Evolutionary conservation across 257 asterid species (phyloP), one percentile per base, ranked within the genome.

Genomic region (Parsonsia alboflavescens): DNA sequence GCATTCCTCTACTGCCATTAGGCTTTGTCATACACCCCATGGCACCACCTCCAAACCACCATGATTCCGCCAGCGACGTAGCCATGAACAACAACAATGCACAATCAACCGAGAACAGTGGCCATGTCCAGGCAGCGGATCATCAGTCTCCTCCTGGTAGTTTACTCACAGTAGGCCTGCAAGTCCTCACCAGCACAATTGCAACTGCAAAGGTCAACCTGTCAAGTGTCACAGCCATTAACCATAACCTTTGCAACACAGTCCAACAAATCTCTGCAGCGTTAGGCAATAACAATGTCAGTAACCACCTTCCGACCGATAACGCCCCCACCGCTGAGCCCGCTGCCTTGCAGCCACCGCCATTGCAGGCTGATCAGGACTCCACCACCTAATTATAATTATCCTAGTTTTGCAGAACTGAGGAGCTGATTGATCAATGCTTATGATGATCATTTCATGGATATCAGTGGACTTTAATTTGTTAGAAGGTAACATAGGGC

Each of bases 131-230:
- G 46, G 81, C 39, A 1, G 39, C 39, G 3, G 39, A 33, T 33
- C 39, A 82, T 36, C n/a, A n/a, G n/a, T n/a, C n/a, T n/a, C n/a
- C n/a, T n/a, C 50, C 88, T 3, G 93, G 97, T 1, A 88, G 97
- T 82, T 87, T 93, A 5, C 94, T 93, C 76, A 93, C 97, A 2
- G 84, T 93, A 0, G 96, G 97, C 6, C 84, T 90, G 1, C 98
- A 93, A 76, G 94, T 89, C 63, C 84, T 90, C 0, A 89, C 94
- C 42, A 91, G 97, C 95, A 87, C 97, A 8, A 81, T 83, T 74
- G 93, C 96, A 7, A 83, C 79, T 3, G 91, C 98, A 9, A 93
- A 93, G 84, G 90, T 91, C 76, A 90, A 81, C n/a, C 95, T 93
- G 1, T 86, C 96, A 0, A 90, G 93, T 30, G 94, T 93, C 70